Conservation (phyloP, 768 basidiomycete genomes). For the Punctularia strigosozonata region DNA sequence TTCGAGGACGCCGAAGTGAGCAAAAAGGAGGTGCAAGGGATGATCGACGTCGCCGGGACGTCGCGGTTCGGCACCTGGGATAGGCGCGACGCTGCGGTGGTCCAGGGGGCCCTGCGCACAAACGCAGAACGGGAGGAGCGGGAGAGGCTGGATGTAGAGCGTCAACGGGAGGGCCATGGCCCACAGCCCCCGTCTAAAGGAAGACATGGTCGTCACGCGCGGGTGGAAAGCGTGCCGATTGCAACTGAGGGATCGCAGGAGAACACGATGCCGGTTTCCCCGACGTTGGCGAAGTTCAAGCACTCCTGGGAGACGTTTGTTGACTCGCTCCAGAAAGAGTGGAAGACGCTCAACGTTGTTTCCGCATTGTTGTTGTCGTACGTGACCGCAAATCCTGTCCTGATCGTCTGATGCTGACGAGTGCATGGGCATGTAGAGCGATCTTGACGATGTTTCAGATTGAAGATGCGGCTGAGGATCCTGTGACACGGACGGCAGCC, state of each 20-base stretch:
- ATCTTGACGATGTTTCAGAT: conserved; percentile 61
- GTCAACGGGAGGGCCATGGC: too few relatives aligned
- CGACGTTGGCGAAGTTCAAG: conserved; percentile 53
- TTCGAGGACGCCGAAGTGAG: conserved; percentile 74
- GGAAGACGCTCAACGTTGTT: conserved; percentile 68
- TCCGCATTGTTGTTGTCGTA: conserved; percentile 49
- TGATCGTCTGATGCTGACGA: neutral
- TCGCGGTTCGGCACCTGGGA: neutral
- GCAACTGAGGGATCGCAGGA: conserved; percentile 4
- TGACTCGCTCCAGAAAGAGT: conserved; percentile 56
- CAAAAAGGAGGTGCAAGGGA: conserved; percentile 47
- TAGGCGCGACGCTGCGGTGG: neutral
- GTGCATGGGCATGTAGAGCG: conserved; percentile 26
- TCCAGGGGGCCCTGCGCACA: neutral
- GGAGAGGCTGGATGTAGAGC: too few relatives aligned
- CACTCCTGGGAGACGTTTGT: conserved; percentile 61
- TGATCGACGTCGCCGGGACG: conserved; percentile 22
- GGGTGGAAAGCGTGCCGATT: too few relatives aligned
- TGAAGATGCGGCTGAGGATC: conserved; percentile 37
- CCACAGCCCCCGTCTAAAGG: too few relatives aligned
- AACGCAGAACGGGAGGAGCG: neutral
- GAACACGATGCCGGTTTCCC: conserved; percentile 32
- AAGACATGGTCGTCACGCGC: neutral
- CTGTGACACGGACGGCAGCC: conserved; percentile 49
- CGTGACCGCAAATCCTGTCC: conserved; percentile 10